Conservation (phyloP, 345 rosid species). For the Salix exigua region DNA sequence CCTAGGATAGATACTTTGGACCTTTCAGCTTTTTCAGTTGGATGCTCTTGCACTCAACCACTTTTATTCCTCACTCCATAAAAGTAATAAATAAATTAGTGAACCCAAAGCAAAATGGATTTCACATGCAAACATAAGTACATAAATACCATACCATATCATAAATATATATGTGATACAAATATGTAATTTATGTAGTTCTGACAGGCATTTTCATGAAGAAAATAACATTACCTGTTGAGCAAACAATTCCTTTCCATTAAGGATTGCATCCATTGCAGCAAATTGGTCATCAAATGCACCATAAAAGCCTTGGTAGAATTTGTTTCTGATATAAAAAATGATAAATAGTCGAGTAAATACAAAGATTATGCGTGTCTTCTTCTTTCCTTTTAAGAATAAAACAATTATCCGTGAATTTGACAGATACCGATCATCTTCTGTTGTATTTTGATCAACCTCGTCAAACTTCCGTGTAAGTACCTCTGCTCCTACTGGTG, state of each 20-base stretch:
- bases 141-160: background rate
- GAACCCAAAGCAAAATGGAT: background rate
- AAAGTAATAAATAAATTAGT: background rate
- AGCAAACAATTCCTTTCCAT: conserved; percentile 71
- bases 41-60: background rate
- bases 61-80: background rate
- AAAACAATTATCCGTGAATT: background rate
- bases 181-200: background rate
- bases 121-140: background rate
- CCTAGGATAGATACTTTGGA: background rate
- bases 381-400: conserved; percentile 6
- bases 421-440: conserved; percentile 53
- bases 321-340: conserved; percentile 56
- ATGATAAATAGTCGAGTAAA: conserved; percentile 9
- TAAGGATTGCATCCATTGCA: conserved; percentile 81
- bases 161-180: background rate
- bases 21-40: background rate
- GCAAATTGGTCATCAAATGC: conserved; percentile 80
- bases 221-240: conserved; percentile 46
- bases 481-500: conserved; percentile 79
- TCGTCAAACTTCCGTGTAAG: conserved; percentile 78
- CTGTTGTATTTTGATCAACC: conserved; percentile 54
- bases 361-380: conserved; percentile 8
- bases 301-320: conserved; percentile 67
- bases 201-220: conserved; percentile 1